A percentile compares a stretch with the other conserved stretches of the same genome.
Conservation (phyloP, 208 protist genomes). For the Leishmania aethiopica region DNA sequence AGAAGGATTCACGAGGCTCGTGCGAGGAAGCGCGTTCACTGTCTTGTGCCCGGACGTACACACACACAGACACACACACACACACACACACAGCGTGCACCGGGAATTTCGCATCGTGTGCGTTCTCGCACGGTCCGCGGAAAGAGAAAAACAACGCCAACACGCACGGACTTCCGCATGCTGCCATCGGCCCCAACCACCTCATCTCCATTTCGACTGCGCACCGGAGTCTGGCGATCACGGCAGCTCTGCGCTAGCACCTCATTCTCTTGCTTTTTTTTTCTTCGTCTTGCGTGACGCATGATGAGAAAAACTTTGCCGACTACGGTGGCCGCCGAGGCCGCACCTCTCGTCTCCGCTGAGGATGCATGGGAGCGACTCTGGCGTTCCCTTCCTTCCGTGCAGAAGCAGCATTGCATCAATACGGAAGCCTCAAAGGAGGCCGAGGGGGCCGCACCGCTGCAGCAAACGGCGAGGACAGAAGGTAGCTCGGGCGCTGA, state of each 20-base stretch:
- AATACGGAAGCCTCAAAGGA: neutral
- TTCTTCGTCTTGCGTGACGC: neutral
- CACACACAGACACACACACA: neutral
- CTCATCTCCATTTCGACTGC: neutral
- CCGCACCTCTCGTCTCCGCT: slow-evolving; percentile 16
- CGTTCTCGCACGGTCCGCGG: neutral
- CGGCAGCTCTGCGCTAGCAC: too few relatives aligned
- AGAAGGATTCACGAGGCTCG: neutral
- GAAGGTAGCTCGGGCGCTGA: neutral
- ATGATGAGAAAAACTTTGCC: neutral
- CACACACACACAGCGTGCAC: neutral
- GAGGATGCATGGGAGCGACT: slow-evolving; percentile 60
- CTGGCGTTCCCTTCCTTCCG: slow-evolving; percentile 66
- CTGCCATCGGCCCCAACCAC: neutral
- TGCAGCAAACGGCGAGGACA: neutral
- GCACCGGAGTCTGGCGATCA: too few relatives aligned
- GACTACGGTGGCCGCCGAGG: neutral
- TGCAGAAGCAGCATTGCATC: slow-evolving; percentile 18
- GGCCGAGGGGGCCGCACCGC: neutral
- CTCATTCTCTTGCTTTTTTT: neutral
- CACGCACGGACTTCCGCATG: neutral
- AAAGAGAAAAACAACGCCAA: neutral
- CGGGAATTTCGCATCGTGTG: neutral
- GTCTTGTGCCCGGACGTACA: neutral
- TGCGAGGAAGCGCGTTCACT: neutral